Evolutionary conservation across 2,329 filamentous ascomycete genomes (phyloP).

Genomic region (Stemphylium vesicarium): DNA sequence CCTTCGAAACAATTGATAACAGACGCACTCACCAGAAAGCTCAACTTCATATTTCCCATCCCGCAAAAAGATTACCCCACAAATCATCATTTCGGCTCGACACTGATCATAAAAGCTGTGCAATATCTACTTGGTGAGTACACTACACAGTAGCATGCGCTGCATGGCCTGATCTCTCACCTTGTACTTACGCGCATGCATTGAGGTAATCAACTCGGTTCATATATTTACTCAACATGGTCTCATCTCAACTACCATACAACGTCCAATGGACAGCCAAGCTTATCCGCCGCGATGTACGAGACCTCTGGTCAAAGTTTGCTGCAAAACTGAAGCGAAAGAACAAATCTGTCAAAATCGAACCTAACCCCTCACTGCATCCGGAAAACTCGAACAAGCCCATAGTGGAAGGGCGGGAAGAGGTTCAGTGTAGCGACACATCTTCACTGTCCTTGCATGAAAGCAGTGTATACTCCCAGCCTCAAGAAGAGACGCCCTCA

Average conservation of each 20-base stretch:
- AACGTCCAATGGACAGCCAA: slow-evolving; percentile 15
- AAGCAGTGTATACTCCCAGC: neutral
- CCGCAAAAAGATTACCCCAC: too few species aligned
- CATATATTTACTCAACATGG: slow-evolving; percentile 1
- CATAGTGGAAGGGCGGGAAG: neutral
- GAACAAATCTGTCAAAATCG: neutral
- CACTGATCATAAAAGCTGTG: too few species aligned
- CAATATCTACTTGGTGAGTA: too few species aligned
- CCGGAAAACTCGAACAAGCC: neutral
- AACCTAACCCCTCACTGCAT: neutral
- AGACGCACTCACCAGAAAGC: neutral
- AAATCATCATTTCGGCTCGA: too few species aligned
- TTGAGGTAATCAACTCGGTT: neutral
- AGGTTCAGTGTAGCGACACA: too few species aligned
- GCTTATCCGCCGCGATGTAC: slow-evolving; percentile 30
- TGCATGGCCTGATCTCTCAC: too few species aligned
- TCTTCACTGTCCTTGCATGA: neutral
- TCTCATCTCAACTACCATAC: slow-evolving; percentile 7
- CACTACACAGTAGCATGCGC: too few species aligned
- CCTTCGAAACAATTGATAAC: neutral
- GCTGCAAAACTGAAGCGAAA: slow-evolving; percentile 8
- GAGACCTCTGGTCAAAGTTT: slow-evolving; percentile 10
- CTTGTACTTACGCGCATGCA: neutral
- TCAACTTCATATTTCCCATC: too few species aligned
- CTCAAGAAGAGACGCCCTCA: neutral